phyloP scores from a whole-genome alignment of 352 stramenopile genomes.

The Phytopythium boreale region DNA sequence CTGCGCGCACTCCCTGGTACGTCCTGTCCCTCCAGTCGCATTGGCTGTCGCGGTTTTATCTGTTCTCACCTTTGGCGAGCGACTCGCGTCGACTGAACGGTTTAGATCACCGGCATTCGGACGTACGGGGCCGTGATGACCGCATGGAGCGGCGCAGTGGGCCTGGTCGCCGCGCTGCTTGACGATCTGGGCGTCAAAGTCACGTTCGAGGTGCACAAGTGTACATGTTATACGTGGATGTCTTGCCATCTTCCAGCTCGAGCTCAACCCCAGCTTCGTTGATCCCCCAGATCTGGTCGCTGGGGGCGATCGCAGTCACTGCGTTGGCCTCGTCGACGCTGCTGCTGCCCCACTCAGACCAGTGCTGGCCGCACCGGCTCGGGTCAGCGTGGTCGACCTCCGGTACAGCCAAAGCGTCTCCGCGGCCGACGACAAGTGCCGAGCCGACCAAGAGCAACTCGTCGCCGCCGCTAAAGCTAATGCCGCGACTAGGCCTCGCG shows the following conservation, averaged over 20 bases:
- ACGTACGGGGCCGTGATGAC: conserved; percentile 37
- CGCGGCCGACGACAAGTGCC: not conserved
- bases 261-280: too few species aligned
- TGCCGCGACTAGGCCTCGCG: not conserved
- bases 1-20: conserved; percentile 41
- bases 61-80: not conserved
- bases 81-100: not conserved
- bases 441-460: not conserved
- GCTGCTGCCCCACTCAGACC: conserved; percentile 44
- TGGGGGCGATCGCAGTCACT: conserved; percentile 50
- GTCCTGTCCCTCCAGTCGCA: not conserved
- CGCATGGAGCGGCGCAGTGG: conserved; percentile 39
- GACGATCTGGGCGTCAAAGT: conserved; percentile 41
- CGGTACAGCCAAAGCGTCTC: not conserved
- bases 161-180: conserved; percentile 26
- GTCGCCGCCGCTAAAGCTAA: not conserved
- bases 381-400: not conserved
- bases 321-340: conserved; percentile 31
- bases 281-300: conserved; percentile 41
- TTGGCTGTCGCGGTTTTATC: not conserved
- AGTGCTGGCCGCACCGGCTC: conserved; percentile 45
- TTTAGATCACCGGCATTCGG: conserved; percentile 49
- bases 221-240: not conserved
- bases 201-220: conserved; percentile 34
- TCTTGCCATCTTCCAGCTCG: not conserved